These are phyloP conservation scores for Capsicum baccatum DNA, from an alignment of 257 asterid genomes.

Conservation along the genomic window DNA sequence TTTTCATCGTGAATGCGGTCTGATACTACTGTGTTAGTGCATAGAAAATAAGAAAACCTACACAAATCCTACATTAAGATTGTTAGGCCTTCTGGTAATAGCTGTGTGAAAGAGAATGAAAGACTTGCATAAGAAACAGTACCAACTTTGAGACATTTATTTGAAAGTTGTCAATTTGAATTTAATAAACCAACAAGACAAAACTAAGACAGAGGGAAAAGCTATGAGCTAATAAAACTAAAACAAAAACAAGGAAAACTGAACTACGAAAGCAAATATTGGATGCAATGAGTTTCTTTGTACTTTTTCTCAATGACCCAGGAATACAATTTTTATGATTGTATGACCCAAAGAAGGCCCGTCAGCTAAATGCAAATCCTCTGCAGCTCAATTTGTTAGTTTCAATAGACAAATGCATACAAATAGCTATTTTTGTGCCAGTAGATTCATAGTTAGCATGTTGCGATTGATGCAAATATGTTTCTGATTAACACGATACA, in stretches of 20 bases:
- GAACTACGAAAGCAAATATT: neutral
- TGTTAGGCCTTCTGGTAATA: neutral
- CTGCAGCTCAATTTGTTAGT: neutral
- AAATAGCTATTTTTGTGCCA: neutral
- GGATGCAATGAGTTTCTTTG: neutral
- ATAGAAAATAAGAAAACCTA: neutral
- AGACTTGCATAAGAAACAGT: neutral
- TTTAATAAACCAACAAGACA: neutral
- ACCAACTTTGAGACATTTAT: neutral
- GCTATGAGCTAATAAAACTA: neutral
- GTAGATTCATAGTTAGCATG: conserved; percentile 13
- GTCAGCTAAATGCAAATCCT: neutral
- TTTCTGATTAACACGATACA: neutral
- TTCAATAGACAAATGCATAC: neutral
- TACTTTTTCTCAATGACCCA: neutral
- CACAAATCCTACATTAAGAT: neutral
- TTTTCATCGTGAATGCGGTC: neutral
- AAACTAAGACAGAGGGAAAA: neutral
- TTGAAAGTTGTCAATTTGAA: neutral
- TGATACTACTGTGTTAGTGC: neutral
- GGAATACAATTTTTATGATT: neutral
- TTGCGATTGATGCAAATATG: neutral
- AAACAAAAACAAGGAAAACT: neutral
- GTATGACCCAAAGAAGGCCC: neutral
- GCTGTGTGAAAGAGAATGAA: neutral